Base-by-base conservation (phyloP, 257 asterid genomes). In the Buddleja alternifolia region DNA sequence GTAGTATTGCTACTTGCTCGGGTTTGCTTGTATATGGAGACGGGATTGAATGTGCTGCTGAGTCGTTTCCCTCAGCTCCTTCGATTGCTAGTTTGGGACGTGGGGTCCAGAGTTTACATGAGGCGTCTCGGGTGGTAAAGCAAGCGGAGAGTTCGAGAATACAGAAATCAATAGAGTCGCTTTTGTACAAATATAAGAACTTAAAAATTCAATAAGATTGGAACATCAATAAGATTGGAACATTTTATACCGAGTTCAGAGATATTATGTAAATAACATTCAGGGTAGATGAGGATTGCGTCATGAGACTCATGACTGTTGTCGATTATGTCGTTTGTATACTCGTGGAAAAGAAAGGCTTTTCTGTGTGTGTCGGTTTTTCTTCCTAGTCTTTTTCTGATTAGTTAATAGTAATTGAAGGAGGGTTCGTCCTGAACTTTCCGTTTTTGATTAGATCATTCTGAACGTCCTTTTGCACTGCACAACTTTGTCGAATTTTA, bases 31-130 rank as follows among this genome's bases (percentile, higher is more conserved):
- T 67, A 10, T 90, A 73, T 67, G 97, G 97, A 4, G 98, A 93
- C 75, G 95, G 97, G 32, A 90, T 93, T 39, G 98, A 93, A 73
- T 90, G 96, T 84, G 98, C 77, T 66, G 93, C 86, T 5, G 98
- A 93, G 60, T 93, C 96, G 2, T 69, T 83, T 44, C 99, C 97
- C 8, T 72, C 82, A 1, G 99, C 99, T 70, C 85, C 88, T 57
- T 90, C 97, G 2, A 93, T 93, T 37, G 99, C 97, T 42, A 84
- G 83, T 69, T 83, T 93, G 89, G 98, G 98, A 15, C 95, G 97
- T 34, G 98, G 98, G 45, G 82, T 93, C 69, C 84, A 69, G 39
- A 93, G 82, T 47, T 66, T 93, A 52, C 99, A 81, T 64, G 79
- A 78, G 76, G 94, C 92, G 5, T 84, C 99, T n/a, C 62, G 72